Evolutionary conservation across 192 early-diverging fungal species (phyloP), one percentile per base, ranked within the genome.

Genomic region (Coemansia pectinata): DNA sequence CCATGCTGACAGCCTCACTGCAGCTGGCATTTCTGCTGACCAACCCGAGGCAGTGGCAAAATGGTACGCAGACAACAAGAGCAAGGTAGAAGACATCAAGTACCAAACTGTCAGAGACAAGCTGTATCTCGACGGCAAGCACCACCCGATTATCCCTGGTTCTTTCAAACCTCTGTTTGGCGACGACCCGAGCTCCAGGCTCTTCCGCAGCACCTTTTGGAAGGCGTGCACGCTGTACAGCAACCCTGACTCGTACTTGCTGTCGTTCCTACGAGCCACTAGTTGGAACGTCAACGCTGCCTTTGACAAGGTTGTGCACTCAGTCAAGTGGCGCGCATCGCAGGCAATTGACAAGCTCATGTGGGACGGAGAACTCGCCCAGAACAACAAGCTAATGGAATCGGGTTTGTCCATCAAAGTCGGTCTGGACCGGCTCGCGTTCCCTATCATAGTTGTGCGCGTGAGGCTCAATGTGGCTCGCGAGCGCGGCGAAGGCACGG

Each of bases 261-360:
- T 94, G 34, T 83, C 89, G 25, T 95, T 93, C 68, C 74, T 96
- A 41, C 85, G 91, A 36, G 92, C 92, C 9, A 81, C 90, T 38
- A 91, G 90, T 64, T 97, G 93, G 92, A 85, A 94, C 65, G 81
- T 90, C 4, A 66, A 86, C 39, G 85, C 77, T 62, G 91, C 95
- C 1, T 84, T 91, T 23, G 82, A 73, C 6, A 90, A 90, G 89
- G 40, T 90, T 8, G 67, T 88, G 14, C 70, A 79, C 6, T 81
- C 89, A 1, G 73, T 96, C 57, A 78, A 85, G 34, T 96, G 94
- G 94, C 82, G 93, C 39, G 45, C 88, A 2, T 74, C 86, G 9
- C 83, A 81, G 58, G 89, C 85, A 31, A 85, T 93, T 14, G 70
- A 79, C 47, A 64, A 70, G 15, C 69, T 94, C 34, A 77, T 91